Percentiles rank a stretch among this genome's conserved stretches.
Evolutionary conservation across 805 yeast genomes (phyloP).

Genomic region (Yamadazyma takamatsuzukensis): DNA sequence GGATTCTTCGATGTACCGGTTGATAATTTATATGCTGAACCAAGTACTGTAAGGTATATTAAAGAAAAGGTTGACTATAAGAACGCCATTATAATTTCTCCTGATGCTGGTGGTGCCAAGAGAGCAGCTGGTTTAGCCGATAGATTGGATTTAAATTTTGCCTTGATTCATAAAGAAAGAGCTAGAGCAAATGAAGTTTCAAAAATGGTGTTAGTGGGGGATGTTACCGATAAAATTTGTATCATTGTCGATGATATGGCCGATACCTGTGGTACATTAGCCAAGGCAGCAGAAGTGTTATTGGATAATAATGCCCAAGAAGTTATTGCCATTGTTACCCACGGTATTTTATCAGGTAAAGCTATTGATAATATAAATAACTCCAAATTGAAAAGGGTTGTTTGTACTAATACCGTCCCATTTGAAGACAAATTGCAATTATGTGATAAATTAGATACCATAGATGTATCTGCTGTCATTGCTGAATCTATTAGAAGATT

Average conservation of each 20-base stretch:
- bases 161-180: conserved; percentile 94
- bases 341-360: conserved; percentile 85
- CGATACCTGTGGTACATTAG: conserved; percentile 95
- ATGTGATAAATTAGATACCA: conserved; percentile 70
- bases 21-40: conserved; percentile 94
- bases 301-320: conserved; percentile 75
- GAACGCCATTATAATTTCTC: conserved; percentile 79
- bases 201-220: conserved; percentile 94
- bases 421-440: conserved; percentile 55
- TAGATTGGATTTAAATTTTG: conserved; percentile 85
- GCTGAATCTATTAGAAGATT: conserved; percentile 94
- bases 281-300: conserved; percentile 88
- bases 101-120: conserved; percentile 99
- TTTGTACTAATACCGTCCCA: conserved; percentile 94
- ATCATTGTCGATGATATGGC: conserved; percentile 96
- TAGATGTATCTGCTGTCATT: conserved; percentile 80
- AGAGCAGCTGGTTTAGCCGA: conserved; percentile 95
- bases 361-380: conserved; percentile 72
- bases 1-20: conserved; percentile 96
- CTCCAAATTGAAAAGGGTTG: conserved; percentile 65
- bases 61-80: conserved; percentile 55
- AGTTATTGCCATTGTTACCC: conserved; percentile 93
- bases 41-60: conserved; percentile 80
- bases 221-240: conserved; percentile 79
- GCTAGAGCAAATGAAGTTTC: conserved; percentile 93